These are phyloP conservation scores for Colletotrichum paranaense DNA, from an alignment of 2,329 filamentous ascomycete genomes.

Conservation along the genomic window DNA sequence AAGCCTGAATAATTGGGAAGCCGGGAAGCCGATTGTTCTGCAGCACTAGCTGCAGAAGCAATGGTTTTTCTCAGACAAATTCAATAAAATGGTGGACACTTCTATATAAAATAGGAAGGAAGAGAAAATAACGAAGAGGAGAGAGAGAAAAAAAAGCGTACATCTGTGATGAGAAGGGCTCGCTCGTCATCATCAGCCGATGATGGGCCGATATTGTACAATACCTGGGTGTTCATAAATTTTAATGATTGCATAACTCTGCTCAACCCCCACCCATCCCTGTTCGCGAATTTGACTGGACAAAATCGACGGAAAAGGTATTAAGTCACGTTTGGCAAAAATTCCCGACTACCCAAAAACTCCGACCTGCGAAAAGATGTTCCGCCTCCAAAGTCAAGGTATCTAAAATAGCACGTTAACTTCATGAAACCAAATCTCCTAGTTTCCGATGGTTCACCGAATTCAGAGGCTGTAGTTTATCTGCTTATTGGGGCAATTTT, in stretches of 20 bases:
- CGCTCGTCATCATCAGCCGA: conserved; percentile 33
- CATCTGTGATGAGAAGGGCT: conserved; percentile 8
- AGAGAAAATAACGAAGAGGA: not conserved
- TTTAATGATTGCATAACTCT: conserved; percentile 19
- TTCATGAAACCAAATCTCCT: not conserved
- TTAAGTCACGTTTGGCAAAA: conserved; percentile 29
- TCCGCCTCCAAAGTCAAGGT: not conserved
- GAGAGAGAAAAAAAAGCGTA: not conserved
- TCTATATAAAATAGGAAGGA: not conserved
- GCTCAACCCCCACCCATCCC: not conserved
- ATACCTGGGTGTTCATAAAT: conserved; percentile 23
- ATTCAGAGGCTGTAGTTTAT: too few relatives aligned
- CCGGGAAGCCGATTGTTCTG: conserved; percentile 71
- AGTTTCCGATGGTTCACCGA: conserved; percentile 11
- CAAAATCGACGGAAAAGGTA: conserved; percentile 10
- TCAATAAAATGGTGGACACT: too few relatives aligned
- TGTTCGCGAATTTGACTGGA: not conserved
- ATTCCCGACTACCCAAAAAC: conserved; percentile 10
- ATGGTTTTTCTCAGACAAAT: not conserved
- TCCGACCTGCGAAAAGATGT: not conserved
- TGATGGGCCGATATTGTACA: conserved; percentile 33
- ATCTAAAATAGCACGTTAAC: not conserved
- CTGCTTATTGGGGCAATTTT: not conserved
- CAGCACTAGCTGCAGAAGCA: conserved; percentile 52
- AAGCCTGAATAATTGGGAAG: conserved; percentile 86